Evolutionary conservation across 2,329 filamentous ascomycete species (phyloP).

Genomic region (Cercospora beticola): DNA sequence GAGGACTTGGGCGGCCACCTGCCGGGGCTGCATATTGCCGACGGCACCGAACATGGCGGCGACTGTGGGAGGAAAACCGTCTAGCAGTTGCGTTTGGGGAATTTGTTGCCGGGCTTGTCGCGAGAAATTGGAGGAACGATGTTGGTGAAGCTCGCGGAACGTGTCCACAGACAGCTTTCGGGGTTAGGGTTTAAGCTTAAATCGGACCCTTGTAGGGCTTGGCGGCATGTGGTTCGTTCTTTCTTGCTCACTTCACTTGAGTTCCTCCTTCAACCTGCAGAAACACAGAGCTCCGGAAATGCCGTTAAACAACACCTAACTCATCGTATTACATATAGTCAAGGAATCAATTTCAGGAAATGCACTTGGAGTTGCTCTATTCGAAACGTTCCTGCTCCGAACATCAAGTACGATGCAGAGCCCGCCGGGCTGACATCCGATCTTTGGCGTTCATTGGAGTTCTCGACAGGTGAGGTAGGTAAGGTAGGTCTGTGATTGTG

Average conservation of each 20-base stretch:
- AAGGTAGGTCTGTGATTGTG: too few relatives aligned
- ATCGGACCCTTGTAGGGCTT: background rate
- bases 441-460: too few relatives aligned
- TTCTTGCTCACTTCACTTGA: background rate
- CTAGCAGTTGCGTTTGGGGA: background rate
- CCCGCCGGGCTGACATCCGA: too few relatives aligned
- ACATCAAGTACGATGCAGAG: too few relatives aligned
- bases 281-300: too few relatives aligned
- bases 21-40: conserved; percentile 68
- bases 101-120: background rate
- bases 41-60: conserved; percentile 66
- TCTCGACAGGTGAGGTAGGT: too few relatives aligned
- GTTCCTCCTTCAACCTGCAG: background rate
- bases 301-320: too few relatives aligned
- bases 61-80: background rate
- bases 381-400: too few relatives aligned
- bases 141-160: background rate
- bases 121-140: background rate
- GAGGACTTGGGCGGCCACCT: conserved; percentile 76
- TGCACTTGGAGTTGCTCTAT: too few relatives aligned
- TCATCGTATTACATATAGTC: too few relatives aligned
- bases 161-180: conserved; percentile 3
- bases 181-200: conserved; percentile 4
- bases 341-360: too few relatives aligned
- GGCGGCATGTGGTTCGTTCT: background rate